Conservation (phyloP, 192 early-diverging fungal genomes). For the Jimgerdemannia flammicorona region DNA sequence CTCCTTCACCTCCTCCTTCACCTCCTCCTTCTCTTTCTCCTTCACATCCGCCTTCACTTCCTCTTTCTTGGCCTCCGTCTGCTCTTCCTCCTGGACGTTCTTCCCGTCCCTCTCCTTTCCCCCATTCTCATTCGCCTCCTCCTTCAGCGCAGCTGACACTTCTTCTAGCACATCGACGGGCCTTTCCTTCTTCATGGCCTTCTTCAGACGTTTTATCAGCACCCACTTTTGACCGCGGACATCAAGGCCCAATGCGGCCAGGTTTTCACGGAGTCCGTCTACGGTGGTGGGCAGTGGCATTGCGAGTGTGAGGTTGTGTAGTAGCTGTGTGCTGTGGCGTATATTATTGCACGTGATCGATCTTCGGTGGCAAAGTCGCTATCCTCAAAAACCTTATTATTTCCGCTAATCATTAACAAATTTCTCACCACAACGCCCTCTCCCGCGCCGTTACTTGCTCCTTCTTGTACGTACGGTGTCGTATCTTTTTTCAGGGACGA, state of each 20-base stretch:
- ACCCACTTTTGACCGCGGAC: constrained; percentile 38
- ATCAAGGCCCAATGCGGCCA: constrained; percentile 41
- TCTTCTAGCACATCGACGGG: background rate
- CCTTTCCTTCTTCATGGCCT: constrained; percentile 27
- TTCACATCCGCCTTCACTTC: background rate
- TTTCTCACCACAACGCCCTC: too few relatives aligned
- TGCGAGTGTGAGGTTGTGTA: background rate
- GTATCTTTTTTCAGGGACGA: too few relatives aligned
- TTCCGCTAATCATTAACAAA: too few relatives aligned
- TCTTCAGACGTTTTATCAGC: constrained; percentile 42
- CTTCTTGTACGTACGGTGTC: too few relatives aligned
- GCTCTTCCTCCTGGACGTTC: background rate
- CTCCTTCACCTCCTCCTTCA: background rate
- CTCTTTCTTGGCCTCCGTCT: background rate
- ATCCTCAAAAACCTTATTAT: too few relatives aligned
- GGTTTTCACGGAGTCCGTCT: constrained; percentile 31
- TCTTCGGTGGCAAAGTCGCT: too few relatives aligned
- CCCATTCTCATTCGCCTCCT: constrained; percentile 4
- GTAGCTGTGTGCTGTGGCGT: background rate
- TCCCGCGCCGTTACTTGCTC: too few relatives aligned
- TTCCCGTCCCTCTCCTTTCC: background rate
- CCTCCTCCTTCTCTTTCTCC: background rate
- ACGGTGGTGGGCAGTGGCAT: constrained; percentile 20
- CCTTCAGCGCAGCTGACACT: constrained; percentile 4
- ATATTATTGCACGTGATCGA: too few relatives aligned